Evolutionary conservation across 1,139 yeast genomes (phyloP), one percentile per base, ranked within the genome.

Genomic region (Zhuliangozyma blackwelliae): DNA sequence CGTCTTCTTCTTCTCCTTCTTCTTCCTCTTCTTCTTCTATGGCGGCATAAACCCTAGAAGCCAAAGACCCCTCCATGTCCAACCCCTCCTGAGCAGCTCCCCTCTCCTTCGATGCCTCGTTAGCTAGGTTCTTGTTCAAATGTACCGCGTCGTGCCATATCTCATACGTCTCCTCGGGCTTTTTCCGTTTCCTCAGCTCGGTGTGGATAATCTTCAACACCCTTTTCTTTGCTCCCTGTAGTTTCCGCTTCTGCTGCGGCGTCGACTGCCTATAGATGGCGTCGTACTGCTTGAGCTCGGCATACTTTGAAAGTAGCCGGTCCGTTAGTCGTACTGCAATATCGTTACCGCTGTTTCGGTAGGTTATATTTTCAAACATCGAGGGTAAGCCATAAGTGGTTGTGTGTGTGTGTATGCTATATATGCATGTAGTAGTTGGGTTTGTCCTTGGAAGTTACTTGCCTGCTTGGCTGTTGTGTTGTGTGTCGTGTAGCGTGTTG

Each of bases 131-230:
- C 10, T 31, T 38, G 29, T 45, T 41, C 33, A 34, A 39, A 16
- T 38, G 40, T n/a, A 32, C 31, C n/a, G 39, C 37, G 9, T 50
- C 43, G 40, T 67, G 63, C 74, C 73, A 68, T 25, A 58, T 43
- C 41, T 68, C 73, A 40, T 49, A 68, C 0, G 71, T 59, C 30
- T 62, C 71, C 39, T 65, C 68, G 0, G 71, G 71, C 10, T 47
- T 45, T n/a, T 40, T 11, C 25, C 25, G 12, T 27, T 49, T 44
- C 22, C 37, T 32, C 13, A 52, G 31, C 27, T 49, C 50, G n/a
- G 43, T 31, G 28, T 47, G 49, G 13, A 57, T 50, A 26, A 40
- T 37, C 31, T 38, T 44, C 25, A 44, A 42, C 21, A 46, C 42
- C 35, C 10, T 38, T 35, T 43, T 39, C 34, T 61, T 51, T 34